Conservation (phyloP, 2,329 filamentous ascomycete genomes). For the Ascochyta fabae region DNA sequence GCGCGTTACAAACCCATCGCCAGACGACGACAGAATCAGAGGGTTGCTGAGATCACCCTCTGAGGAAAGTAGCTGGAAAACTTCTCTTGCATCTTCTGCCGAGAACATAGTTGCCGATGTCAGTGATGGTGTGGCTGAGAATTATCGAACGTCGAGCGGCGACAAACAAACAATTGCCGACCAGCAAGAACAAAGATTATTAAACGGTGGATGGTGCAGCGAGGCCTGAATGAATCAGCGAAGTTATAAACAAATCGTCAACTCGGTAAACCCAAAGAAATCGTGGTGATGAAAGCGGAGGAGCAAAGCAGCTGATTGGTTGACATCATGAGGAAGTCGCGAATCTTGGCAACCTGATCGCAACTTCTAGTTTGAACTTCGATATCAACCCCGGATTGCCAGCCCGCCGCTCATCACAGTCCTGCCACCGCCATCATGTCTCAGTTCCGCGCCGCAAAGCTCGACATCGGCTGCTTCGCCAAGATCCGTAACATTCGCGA, state of each 20-base stretch:
- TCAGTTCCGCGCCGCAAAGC: constrained; percentile 87
- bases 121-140: neutral
- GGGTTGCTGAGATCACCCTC: constrained; percentile 18
- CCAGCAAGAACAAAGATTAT: neutral
- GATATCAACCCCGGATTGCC: constrained; percentile 2
- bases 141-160: neutral
- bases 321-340: constrained; percentile 16
- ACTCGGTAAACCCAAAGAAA: neutral
- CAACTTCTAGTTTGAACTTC: constrained; percentile 13
- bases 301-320: constrained; percentile 13
- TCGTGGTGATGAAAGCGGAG: constrained; percentile 7
- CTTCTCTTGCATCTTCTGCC: constrained; percentile 38
- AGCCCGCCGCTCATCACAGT: constrained; percentile 16
- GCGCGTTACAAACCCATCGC: constrained; percentile 37
- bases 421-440: constrained; percentile 51
- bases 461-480: constrained; percentile 86
- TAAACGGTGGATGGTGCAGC: neutral
- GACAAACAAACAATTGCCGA: neutral
- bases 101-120: constrained; percentile 40
- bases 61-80: constrained; percentile 32
- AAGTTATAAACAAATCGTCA: neutral
- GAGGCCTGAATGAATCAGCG: neutral
- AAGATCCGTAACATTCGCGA: constrained; percentile 90
- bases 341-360: constrained; percentile 16
- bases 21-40: constrained; percentile 30